phyloP scores from a whole-genome alignment of 768 basidiomycete species.

The Candolleomyces aberdarensis region DNA sequence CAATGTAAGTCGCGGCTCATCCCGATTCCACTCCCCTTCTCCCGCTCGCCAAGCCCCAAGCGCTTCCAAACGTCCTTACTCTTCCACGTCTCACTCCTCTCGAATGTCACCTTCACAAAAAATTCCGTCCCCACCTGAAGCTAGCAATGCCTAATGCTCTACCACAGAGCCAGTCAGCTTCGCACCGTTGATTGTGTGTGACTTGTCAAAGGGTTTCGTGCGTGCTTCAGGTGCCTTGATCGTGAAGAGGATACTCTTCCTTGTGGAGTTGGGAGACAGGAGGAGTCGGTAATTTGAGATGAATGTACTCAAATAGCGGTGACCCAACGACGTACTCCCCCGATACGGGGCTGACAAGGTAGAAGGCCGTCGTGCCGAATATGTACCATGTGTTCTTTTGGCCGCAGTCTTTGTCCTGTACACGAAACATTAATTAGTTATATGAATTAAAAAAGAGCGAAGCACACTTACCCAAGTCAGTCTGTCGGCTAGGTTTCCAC shows the following conservation, averaged over 20 bases:
- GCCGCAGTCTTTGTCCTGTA: conserved; percentile 83
- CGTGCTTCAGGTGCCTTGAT: conserved; percentile 59
- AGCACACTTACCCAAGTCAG: conserved; percentile 69
- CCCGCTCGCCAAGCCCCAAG: too few relatives aligned
- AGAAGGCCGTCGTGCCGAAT: conserved; percentile 80
- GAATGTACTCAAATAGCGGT: conserved; percentile 53
- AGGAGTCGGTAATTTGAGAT: conserved; percentile 49
- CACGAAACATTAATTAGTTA: background rate
- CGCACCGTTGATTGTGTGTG: conserved; percentile 54
- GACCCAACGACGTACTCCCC: too few relatives aligned
- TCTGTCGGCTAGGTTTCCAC: too few relatives aligned
- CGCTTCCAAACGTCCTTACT: conserved; percentile 21
- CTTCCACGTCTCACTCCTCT: conserved; percentile 51
- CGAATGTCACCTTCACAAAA: conserved; percentile 45
- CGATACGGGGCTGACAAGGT: conserved; percentile 82
- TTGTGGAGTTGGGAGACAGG: too few relatives aligned
- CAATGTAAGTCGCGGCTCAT: too few relatives aligned
- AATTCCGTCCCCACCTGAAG: too few relatives aligned
- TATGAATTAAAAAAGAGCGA: background rate
- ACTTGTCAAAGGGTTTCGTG: conserved; percentile 57
- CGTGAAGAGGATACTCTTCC: conserved; percentile 31
- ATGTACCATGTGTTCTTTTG: conserved; percentile 92
- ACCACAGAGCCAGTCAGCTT: conserved; percentile 45
- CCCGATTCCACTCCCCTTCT: too few relatives aligned
- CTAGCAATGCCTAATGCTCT: too few relatives aligned